These are phyloP conservation scores for Arctostaphylos glauca DNA, from an alignment of 148 eudicot genomes.

Conservation along the genomic window DNA sequence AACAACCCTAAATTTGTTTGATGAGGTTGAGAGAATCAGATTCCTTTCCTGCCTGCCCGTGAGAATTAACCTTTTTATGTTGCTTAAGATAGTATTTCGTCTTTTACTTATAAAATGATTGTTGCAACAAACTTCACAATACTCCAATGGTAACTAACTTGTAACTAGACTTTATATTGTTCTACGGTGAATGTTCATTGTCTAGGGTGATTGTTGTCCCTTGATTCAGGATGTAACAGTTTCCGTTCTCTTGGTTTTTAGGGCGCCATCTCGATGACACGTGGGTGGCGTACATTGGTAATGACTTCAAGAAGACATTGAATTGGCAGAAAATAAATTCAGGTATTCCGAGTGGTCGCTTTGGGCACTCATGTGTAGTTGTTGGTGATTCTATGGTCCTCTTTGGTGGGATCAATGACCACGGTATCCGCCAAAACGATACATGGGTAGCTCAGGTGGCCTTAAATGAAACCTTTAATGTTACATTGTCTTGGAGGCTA, in stretches of 20 bases:
- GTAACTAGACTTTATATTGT: neutral
- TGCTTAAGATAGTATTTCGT: neutral
- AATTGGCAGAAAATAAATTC: slow-evolving; percentile 73
- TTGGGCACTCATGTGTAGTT: slow-evolving; percentile 85
- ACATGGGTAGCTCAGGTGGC: slow-evolving; percentile 74
- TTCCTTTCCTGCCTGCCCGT: too few relatives aligned
- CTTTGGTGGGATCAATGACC: slow-evolving; percentile 94
- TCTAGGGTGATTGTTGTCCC: neutral
- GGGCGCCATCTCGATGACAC: slow-evolving; percentile 99
- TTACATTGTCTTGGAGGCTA: slow-evolving; percentile 64
- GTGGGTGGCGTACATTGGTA: slow-evolving; percentile 76
- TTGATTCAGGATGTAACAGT: neutral
- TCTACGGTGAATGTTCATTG: slow-evolving; percentile 4
- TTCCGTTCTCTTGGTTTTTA: slow-evolving; percentile 32
- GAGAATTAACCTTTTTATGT: too few relatives aligned
- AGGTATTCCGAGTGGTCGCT: slow-evolving; percentile 86
- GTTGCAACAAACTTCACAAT: neutral
- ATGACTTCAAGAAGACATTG: slow-evolving; percentile 40
- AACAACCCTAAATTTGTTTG: too few relatives aligned
- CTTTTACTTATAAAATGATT: neutral
- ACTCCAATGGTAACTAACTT: neutral
- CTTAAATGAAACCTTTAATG: slow-evolving; percentile 32
- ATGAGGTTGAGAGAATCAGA: too few relatives aligned
- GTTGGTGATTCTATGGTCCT: slow-evolving; percentile 59
- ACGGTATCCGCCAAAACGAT: slow-evolving; percentile 84